phyloP scores from a whole-genome alignment of 2,329 filamentous ascomycete species.

The Alternaria consortialis region DNA sequence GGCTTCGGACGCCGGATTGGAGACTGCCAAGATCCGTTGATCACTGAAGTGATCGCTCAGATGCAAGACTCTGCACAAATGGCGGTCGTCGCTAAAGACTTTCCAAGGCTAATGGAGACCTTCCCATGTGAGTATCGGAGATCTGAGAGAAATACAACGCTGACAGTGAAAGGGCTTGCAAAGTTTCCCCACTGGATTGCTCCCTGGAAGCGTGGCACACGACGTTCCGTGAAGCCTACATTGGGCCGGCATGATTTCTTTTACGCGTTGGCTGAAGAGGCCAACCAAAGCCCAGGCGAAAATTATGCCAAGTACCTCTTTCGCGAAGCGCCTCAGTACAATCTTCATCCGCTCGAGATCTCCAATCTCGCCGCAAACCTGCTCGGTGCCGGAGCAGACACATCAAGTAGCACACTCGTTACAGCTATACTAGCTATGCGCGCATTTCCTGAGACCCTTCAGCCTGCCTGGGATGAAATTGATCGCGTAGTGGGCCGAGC shows the following conservation, averaged over 20 bases:
- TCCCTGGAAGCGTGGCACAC: conserved; percentile 48
- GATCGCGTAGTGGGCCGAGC: conserved; percentile 42
- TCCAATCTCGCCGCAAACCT: conserved; percentile 44
- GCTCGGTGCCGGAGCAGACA: conserved; percentile 45
- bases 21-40: conserved; percentile 62
- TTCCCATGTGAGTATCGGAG: conserved; percentile 49
- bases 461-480: conserved; percentile 43
- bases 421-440: conserved; percentile 45
- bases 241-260: conserved; percentile 44
- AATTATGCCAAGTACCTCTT: conserved; percentile 55
- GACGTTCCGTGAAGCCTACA: conserved; percentile 29
- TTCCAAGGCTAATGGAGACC: conserved; percentile 67
- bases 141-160: rapidly evolving
- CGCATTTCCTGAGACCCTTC: conserved; percentile 40
- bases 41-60: conserved; percentile 66
- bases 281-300: conserved; percentile 38
- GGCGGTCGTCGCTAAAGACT: conserved; percentile 59
- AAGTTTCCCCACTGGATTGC: conserved; percentile 59
- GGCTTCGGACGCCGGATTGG: conserved; percentile 64
- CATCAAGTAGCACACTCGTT: conserved; percentile 44
- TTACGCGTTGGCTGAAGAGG: conserved; percentile 45
- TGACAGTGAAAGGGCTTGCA: conserved; percentile 54
- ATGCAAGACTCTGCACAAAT: conserved; percentile 67
- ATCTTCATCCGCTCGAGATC: conserved; percentile 40
- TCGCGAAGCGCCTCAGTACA: conserved; percentile 41